Evolutionary conservation across 805 yeast species (phyloP), one percentile per base, ranked within the genome.

Genomic region (Saccharomycodes ludwigii): DNA sequence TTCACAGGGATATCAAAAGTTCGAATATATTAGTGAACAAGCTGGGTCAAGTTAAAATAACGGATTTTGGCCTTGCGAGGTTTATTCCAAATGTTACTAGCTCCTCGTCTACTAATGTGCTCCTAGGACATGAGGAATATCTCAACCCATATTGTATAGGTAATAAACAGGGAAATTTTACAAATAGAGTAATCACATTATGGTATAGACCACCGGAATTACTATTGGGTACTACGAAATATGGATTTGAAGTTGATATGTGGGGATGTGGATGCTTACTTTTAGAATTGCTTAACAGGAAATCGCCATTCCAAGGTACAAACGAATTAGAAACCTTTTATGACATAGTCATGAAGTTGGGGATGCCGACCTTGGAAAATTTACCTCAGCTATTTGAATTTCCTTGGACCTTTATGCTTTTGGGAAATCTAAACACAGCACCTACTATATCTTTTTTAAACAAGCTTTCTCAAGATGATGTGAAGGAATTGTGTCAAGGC

Each of bases 141-240:
- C n/a, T n/a, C n/a, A n/a, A n/a, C n/a, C n/a, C n/a, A n/a, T n/a
- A n/a, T n/a, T n/a, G n/a, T n/a, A n/a, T 58, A 3, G 63, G 65
- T 6, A 70, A 68, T 29, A 62, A 69, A 14, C 80, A 82, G 3
- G 41, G 42, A 19, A 91, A 85, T 44, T 88, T 88, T 55, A 88
- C 98, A 2, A 91, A 91, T 52, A 61, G 98, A 34, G 97, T 91
- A 24, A 91, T 91, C 33, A 91, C 98, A 0, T 61, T 91, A 23
- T 91, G 98, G 98, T 88, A 91, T 53, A 68, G 98, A 37, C 98
- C 98, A 1, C 97, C 97, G 0, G 98, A 88, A 53, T 65, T 91
- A 20, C 59, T 91, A 23, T 56, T 91, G 36, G 98, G 98, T 1
- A 75, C 94, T 0, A 86, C 97, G 0, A 76, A 75, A 36, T 91